phyloP scores from a whole-genome alignment of 345 rosid species.

The Boechera retrofracta region DNA sequence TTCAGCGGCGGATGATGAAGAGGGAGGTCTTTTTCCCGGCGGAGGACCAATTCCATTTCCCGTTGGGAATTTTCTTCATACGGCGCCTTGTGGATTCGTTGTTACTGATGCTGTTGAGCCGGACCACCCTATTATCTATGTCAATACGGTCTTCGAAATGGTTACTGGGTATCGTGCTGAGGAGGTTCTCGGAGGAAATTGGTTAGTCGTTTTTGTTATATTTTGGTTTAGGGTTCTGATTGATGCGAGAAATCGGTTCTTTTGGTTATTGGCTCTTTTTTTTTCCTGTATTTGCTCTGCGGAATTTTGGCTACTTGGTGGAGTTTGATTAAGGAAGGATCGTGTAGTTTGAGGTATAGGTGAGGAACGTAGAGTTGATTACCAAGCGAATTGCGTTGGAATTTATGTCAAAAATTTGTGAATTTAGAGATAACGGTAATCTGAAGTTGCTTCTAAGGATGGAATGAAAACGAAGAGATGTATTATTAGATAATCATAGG shows the following conservation, averaged over 20 bases:
- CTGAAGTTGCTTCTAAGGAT: constrained; percentile 8
- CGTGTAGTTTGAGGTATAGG: constrained; percentile 12
- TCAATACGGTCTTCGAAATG: constrained; percentile 84
- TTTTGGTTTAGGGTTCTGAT: constrained; percentile 7
- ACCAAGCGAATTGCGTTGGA: not conserved
- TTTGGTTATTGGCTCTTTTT: constrained; percentile 1
- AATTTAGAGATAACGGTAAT: not conserved
- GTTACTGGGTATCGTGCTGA: constrained; percentile 90
- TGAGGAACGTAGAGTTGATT: constrained; percentile 16
- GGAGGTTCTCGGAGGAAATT: constrained; percentile 89
- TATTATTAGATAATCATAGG: not conserved
- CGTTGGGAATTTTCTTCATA: constrained; percentile 69
- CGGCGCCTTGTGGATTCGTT: constrained; percentile 81
- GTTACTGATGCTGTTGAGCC: constrained; percentile 87
- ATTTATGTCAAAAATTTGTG: not conserved
- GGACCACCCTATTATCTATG: constrained; percentile 86
- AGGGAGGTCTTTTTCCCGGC: constrained; percentile 55
- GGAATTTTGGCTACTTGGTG: not conserved
- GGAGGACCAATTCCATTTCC: constrained; percentile 75
- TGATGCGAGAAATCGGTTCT: not conserved
- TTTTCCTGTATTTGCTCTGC: not conserved
- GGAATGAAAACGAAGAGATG: not conserved
- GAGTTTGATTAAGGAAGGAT: constrained; percentile 14
- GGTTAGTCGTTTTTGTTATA: constrained; percentile 55
- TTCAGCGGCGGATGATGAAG: constrained; percentile 60